Evolutionary conservation across 2,329 filamentous ascomycete species (phyloP), one percentile per base, ranked within the genome.

Genomic region (Calonectria hongkongensis): DNA sequence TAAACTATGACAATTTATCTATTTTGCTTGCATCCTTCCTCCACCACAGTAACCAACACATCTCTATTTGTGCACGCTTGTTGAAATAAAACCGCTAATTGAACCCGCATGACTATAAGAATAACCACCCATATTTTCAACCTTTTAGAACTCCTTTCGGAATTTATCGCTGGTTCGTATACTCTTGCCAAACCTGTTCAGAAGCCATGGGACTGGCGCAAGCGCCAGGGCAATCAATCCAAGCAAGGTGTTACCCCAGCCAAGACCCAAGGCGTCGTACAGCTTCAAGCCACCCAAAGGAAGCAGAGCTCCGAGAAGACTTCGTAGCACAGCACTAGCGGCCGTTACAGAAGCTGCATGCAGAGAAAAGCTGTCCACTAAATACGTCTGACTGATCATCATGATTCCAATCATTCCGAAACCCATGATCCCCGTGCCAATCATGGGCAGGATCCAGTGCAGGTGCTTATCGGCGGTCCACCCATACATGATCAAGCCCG

Each of bases 371-470:
- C 72, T 73, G 28, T 81, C 79, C 13, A 79, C 73, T 3, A 81
- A 68, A 30, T 81, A 81, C 13, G 76, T 90, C 60, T 88, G 86
- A 4, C 88, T 83, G 0, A 86, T 84, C 85, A 90, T 89, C 69
- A 85, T 84, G 13, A 83, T 80, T 5, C 79, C 78, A 45, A 86
- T 79, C 62, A 84, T 82, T 1, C 84, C 84, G 7, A 85, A 73
- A 1, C 88, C 88, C 54, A 89, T 81, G 33, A 89, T 77, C 0
- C 81, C 78, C 0, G 86, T 88, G 0, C 84, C 85, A 10, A 80
- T 72, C 60, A 75, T 76, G 3, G 75, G 78, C 18, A 64, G 73
- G 15, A 78, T 72, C 76, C 76, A 80, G 48, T 79, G 75, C 4
- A 79, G 28, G 7, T 39, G 56, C 18, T 66, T 63, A 8, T 78